Base-by-base conservation (phyloP, 441 rosid species). In the Corymbia citriodora region DNA sequence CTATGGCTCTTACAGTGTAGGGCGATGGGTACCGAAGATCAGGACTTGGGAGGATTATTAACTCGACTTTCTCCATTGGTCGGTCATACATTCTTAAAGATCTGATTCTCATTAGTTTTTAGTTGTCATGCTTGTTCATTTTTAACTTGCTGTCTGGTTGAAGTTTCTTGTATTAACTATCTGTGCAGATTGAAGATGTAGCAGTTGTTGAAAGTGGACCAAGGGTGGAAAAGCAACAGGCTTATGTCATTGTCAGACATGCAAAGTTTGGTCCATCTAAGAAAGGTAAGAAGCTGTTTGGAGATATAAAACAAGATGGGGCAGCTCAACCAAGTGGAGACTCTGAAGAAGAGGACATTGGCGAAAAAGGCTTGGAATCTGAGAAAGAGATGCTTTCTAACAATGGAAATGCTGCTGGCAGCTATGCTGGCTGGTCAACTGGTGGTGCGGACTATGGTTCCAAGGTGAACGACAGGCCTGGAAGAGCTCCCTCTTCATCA, bases 211-310 rank as follows among this genome's bases (percentile, higher is more conserved):
- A 98, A 91, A 95, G 94, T 89, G 98, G 95, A 36, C 99, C 97
- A 21, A 91, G 88, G 83, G 95, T 95, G 88, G 97, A 94, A 94
- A 96, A 65, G 87, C 92, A 88, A 36, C 95, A 93, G 89, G 98
- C 99, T 68, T 96, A 93, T 93, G 95, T 93, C 55, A 65, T 97
- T 52, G 94, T 96, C 89, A 93, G 98, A 93, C 99, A 97, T 83
- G 92, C 91, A 79, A 98, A 97, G 94, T 98, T 96, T 91, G 99
- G 99, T 17, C 96, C 93, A 53, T 52, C 96, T 25, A 97, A 96
- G 95, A 97, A 95, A 93, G 95, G 97, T 88, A 96, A 93, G 65
- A 96, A 94, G 91, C 94, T 90, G 29, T 88, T 88, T 55, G 92
- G 91, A 55, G 91, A 87, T 86, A 16, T 48, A 2, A 65, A 45